phyloP scores from a whole-genome alignment of 441 rosid species.

The Bocquillonia castaneifolia region DNA sequence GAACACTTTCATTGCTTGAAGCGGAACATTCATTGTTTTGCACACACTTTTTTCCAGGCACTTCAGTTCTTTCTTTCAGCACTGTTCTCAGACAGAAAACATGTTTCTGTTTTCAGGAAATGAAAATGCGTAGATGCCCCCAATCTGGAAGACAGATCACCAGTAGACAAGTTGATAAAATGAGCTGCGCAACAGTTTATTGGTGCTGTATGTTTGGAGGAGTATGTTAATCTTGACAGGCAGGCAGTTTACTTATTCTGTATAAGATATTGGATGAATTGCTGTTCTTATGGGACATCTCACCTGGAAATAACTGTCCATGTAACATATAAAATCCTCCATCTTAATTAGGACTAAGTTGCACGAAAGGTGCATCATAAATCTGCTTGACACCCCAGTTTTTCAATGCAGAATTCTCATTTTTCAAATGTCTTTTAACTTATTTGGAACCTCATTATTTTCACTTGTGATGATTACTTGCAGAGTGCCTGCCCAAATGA shows the following conservation, averaged over 20 bases:
- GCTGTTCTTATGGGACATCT: slow-evolving; percentile 5
- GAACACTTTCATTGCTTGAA: neutral
- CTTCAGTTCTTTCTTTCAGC: neutral
- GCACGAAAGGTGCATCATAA: neutral
- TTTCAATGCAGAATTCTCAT: no score
- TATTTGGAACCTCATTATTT: no score
- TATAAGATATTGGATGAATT: slow-evolving; percentile 1
- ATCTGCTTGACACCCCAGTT: no score
- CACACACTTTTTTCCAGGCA: no score
- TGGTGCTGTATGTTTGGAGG: neutral
- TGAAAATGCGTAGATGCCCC: neutral
- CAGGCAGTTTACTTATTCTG: no score
- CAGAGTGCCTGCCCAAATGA: no score
- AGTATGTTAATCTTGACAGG: no score
- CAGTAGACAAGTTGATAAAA: no score
- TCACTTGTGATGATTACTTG: no score
- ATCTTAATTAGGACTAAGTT: neutral
- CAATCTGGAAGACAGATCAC: neutral
- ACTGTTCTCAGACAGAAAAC: neutral
- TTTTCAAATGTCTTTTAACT: no score
- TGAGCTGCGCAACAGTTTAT: neutral
- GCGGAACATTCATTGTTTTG: neutral
- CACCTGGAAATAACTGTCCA: neutral
- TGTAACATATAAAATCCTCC: neutral
- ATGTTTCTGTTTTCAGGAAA: slow-evolving; percentile 11